Percentiles rank a stretch among this genome's conserved stretches.
Evolutionary conservation across 257 asterid species (phyloP).

Genomic region (Jasminum sambac): DNA sequence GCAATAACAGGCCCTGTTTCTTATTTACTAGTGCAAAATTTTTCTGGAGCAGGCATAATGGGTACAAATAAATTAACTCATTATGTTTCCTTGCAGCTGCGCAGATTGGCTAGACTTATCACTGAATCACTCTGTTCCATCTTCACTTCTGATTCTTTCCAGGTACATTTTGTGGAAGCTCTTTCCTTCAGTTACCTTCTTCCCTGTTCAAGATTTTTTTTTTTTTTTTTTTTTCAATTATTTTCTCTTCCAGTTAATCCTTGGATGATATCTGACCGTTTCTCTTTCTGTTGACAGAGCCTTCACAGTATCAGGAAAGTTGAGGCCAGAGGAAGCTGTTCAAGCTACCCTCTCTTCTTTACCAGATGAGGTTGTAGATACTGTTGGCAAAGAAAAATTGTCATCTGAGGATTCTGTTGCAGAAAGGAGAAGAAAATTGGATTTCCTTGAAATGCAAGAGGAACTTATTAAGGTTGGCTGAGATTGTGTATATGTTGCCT

Average conservation of each 20-base stretch:
- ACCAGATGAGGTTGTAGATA: constrained; percentile 94
- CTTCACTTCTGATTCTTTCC: constrained; percentile 84
- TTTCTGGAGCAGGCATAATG: constrained; percentile 12
- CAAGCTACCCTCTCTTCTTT: constrained; percentile 81
- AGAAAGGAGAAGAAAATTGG: constrained; percentile 89
- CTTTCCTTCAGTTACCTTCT: constrained; percentile 12
- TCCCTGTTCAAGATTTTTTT: not conserved
- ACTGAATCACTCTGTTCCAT: constrained; percentile 83
- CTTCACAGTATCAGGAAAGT: constrained; percentile 72
- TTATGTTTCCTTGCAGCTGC: constrained; percentile 50
- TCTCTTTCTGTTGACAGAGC: constrained; percentile 49
- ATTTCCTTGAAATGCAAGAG: constrained; percentile 87
- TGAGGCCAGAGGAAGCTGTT: constrained; percentile 84
- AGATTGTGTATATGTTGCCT: constrained; percentile 19
- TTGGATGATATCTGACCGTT: constrained; percentile 28
- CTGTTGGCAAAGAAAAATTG: constrained; percentile 72
- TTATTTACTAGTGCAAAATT: constrained; percentile 19
- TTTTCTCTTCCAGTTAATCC: constrained; percentile 16
- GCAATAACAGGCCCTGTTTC: constrained; percentile 2
- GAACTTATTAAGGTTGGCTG: constrained; percentile 75
- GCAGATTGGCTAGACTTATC: constrained; percentile 94
- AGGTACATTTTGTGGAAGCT: constrained; percentile 42
- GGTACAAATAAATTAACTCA: constrained; percentile 3
- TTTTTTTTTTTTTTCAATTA: not conserved
- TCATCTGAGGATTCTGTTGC: constrained; percentile 88